Evolutionary conservation across 2,329 filamentous ascomycete genomes (phyloP), one percentile per base, ranked within the genome.

Genomic region (Lachnellula arida): DNA sequence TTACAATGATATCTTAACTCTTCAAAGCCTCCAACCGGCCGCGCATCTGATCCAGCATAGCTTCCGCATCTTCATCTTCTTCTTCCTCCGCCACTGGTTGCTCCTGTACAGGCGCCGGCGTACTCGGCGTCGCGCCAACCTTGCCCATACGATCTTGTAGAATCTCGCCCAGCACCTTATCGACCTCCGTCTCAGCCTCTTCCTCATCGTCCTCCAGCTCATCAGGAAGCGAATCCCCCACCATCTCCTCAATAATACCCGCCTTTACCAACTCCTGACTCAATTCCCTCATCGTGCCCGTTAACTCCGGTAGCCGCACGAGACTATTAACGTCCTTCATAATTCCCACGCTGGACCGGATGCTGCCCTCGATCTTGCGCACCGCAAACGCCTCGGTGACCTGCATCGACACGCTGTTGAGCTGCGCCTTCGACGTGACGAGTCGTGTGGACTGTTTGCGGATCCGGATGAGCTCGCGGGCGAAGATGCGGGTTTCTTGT

Each of bases 241-340:
- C 85, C 89, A 97, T 97, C 76, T 99, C 94, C 78, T 97, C 93
- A 58, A 97, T 96, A 63, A 99, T 93, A 15, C 93, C 94, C 2
- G 94, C 93, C 76, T 91, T 95, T 72, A 96, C 88, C 63, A 97
- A 75, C 78, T 97, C 94, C 56, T 87, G 80, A 66, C 86, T 88
- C 49, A 97, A 77, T 72, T 96, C 90, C 60, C 85, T 80, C 93
- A 97, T 97, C 8, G 92, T 97, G 14, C 82, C 85, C 19, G 87
- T 90, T 59, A 97, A 78, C 75, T 96, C 89, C 11, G 94, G 94
- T 65, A 99, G 74, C 28, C 87, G 81, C 49, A 97, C 85, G 25
- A 97, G 78, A 15, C 80, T 82, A 72, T 97, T 97, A 57, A 99
- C 91, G 71, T 97, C 91, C 74, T 92, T 93, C 94, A 99, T 97